Conservation (phyloP, 805 yeast species). For the Pichia gijzeniarum region DNA sequence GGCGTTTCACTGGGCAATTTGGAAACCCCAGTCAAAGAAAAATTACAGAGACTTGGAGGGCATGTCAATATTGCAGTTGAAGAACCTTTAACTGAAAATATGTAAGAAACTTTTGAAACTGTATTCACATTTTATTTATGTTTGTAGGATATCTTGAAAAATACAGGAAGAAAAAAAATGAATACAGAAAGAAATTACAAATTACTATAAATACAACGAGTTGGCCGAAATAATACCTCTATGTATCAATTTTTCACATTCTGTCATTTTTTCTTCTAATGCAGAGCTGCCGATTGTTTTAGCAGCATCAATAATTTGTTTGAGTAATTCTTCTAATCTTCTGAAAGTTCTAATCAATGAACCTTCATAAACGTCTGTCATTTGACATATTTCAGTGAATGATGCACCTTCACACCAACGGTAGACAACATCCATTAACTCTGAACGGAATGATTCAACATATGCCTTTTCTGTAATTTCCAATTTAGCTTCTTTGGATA, state of each 20-base stretch:
- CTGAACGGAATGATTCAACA: conserved; percentile 84
- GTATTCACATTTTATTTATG: not conserved
- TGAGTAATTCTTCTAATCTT: conserved; percentile 85
- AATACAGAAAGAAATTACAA: not conserved
- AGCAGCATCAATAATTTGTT: conserved; percentile 88
- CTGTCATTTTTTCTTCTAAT: conserved; percentile 82
- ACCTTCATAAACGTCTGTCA: conserved; percentile 99
- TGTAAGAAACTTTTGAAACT: not conserved
- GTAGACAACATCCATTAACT: conserved; percentile 93
- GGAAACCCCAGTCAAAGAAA: not conserved
- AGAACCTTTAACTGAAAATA: conserved; percentile 6
- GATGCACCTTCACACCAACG: conserved; percentile 97
- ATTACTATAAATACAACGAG: conserved; percentile 62
- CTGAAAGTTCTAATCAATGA: conserved; percentile 91
- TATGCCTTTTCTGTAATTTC: conserved; percentile 90
- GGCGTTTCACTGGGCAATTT: conserved; percentile 1
- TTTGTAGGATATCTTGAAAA: too few relatives aligned
- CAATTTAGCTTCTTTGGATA: conserved; percentile 82
- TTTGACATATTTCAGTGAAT: conserved; percentile 93
- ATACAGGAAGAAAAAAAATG: not conserved
- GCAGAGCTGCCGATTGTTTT: conserved; percentile 89
- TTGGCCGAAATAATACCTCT: conserved; percentile 97
- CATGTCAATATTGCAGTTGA: not conserved
- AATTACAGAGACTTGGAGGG: not conserved
- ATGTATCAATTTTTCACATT: conserved; percentile 77